These are phyloP conservation scores for Mytilinidion resinicola DNA, from an alignment of 495 filamentous ascomycete genomes.

Conservation along the genomic window DNA sequence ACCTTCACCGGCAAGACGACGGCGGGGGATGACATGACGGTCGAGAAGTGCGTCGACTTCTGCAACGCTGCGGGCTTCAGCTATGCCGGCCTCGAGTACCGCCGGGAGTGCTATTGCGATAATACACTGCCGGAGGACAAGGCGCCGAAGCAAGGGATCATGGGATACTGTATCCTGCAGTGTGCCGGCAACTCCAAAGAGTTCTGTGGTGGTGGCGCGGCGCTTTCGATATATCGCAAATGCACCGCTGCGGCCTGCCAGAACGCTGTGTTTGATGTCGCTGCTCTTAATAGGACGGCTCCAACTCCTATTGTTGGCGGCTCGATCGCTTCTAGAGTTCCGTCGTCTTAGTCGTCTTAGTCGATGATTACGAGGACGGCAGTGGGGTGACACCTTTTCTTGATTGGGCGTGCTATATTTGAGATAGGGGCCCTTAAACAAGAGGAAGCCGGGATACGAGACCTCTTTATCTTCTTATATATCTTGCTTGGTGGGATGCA, in stretches of 20 bases:
- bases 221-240: slow-evolving; percentile 31
- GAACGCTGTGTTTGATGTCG: slow-evolving; percentile 14
- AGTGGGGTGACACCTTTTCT: too few relatives aligned
- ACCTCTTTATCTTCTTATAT: too few relatives aligned
- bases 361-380: too few relatives aligned
- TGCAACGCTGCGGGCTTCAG: slow-evolving; percentile 46
- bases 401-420: too few relatives aligned
- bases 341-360: too few relatives aligned
- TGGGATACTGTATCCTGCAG: slow-evolving; percentile 30
- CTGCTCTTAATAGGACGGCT: neutral
- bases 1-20: slow-evolving; percentile 53
- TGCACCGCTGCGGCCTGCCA: slow-evolving; percentile 26
- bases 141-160: slow-evolving; percentile 19
- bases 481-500: too few relatives aligned
- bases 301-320: too few relatives aligned
- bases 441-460: too few relatives aligned
- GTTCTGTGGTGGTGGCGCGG: slow-evolving; percentile 28
- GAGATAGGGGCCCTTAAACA: too few relatives aligned
- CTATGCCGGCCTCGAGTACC: slow-evolving; percentile 63
- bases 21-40: slow-evolving; percentile 48
- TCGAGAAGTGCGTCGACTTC: slow-evolving; percentile 53
- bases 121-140: slow-evolving; percentile 37
- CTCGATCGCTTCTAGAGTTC: too few relatives aligned
- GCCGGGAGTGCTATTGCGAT: slow-evolving; percentile 56
- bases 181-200: slow-evolving; percentile 29